Evolutionary conservation across 345 rosid genomes (phyloP).

Genomic region (Gossypium rotundifolium): DNA sequence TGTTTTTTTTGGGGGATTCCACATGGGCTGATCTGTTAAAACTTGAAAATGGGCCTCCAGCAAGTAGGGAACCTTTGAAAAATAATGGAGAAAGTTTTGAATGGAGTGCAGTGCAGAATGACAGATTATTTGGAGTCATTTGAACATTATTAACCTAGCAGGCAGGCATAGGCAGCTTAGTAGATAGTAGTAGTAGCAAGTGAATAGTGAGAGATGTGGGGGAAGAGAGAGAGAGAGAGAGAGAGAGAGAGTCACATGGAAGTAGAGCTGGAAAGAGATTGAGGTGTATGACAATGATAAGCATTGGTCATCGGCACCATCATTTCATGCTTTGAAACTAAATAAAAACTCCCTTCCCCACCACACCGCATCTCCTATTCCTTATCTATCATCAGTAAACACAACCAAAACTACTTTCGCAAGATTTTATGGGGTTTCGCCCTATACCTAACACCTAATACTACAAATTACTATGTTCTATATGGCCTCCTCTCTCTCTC

Average conservation of each 20-base stretch:
- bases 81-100: neutral
- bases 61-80: neutral
- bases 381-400: neutral
- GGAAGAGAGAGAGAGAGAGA: neutral
- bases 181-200: neutral
- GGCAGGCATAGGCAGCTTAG: neutral
- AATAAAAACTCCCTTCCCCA: slow-evolving; percentile 6
- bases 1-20: neutral
- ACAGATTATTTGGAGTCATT: neutral
- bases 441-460: slow-evolving; percentile 1
- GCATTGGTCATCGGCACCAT: slow-evolving; percentile 37
- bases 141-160: neutral
- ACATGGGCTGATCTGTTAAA: neutral
- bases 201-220: neutral
- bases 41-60: neutral
- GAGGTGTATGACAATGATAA: slow-evolving; percentile 25
- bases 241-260: neutral
- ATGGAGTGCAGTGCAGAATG: neutral
- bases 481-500: slow-evolving; percentile 6
- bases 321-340: slow-evolving; percentile 42
- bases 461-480: neutral
- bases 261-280: slow-evolving; percentile 1
- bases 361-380: neutral
- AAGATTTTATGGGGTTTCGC: neutral
- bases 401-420: neutral